Percentiles rank a stretch among this genome's conserved stretches.
These are phyloP conservation scores for Epichloe amarillans DNA, from an alignment of 2,329 filamentous ascomycete species.

Conservation along the genomic window DNA sequence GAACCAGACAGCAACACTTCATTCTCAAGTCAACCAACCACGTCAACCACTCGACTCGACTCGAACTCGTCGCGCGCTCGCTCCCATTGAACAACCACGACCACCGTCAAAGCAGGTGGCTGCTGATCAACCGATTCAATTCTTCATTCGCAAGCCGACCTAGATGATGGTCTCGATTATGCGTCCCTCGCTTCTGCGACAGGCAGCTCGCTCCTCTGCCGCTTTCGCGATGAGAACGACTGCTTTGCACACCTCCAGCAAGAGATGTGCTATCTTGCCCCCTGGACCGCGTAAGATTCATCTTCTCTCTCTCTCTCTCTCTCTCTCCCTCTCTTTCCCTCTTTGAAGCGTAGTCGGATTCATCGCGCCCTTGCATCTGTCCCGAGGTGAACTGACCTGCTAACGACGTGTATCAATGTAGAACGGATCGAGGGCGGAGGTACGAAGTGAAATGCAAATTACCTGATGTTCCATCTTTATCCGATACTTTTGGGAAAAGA, in stretches of 20 bases:
- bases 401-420: slow-evolving; percentile 31
- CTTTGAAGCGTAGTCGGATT: neutral
- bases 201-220: slow-evolving; percentile 25
- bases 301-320: neutral
- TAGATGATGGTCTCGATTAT: slow-evolving; percentile 41
- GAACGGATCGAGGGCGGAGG: slow-evolving; percentile 64
- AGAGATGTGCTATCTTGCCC: slow-evolving; percentile 63
- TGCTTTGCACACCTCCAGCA: slow-evolving; percentile 75
- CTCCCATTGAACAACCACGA: neutral
- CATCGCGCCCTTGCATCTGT: neutral
- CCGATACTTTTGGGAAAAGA: neutral
- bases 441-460: slow-evolving; percentile 28
- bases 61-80: neutral
- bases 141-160: neutral
- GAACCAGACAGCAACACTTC: neutral
- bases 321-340: no score
- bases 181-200: slow-evolving; percentile 41
- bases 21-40: neutral
- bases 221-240: slow-evolving; percentile 43
- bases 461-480: neutral
- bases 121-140: neutral
- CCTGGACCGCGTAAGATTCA: slow-evolving; percentile 64
- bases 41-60: neutral
- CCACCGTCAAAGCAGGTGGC: neutral
- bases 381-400: slow-evolving; percentile 12